These are phyloP conservation scores for Triticum dicoccoides DNA, from an alignment of 176 grass and related monocot species.

Conservation along the genomic window DNA sequence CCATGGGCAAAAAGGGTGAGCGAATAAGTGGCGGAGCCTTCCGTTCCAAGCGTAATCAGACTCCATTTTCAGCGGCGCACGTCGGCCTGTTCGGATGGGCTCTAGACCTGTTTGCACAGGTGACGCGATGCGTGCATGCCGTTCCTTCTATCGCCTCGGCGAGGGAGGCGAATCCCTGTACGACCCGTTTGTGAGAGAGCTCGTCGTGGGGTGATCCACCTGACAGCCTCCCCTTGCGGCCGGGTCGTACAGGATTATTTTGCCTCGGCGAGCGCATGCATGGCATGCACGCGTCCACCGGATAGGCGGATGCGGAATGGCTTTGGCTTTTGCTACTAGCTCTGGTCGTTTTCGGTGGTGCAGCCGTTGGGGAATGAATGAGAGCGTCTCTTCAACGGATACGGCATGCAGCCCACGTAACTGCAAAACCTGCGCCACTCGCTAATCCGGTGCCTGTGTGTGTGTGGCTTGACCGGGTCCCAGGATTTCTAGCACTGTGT, in stretches of 20 bases:
- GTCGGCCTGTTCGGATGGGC: neutral
- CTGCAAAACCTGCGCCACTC: no score
- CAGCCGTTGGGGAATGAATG: no score
- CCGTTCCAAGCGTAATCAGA: neutral
- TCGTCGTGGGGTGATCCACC: no score
- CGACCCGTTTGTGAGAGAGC: no score
- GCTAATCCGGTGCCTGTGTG: neutral
- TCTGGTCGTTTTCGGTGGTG: no score
- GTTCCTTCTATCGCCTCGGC: neutral
- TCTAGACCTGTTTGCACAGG: neutral
- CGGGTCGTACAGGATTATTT: no score
- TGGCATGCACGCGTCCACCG: neutral
- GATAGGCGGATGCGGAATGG: neutral
- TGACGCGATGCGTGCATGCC: neutral
- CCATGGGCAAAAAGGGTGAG: neutral
- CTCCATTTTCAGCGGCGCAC: neutral
- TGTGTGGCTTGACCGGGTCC: no score
- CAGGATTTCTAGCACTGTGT: no score
- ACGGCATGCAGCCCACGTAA: neutral
- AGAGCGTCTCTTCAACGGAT: neutral
- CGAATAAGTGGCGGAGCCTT: neutral
- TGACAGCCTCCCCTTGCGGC: no score
- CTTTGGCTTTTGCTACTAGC: neutral
- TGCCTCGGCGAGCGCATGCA: neutral
- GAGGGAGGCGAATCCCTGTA: neutral